These are phyloP conservation scores for Endoconidiophora polonica DNA, from an alignment of 2,329 filamentous ascomycete species.

Conservation along the genomic window DNA sequence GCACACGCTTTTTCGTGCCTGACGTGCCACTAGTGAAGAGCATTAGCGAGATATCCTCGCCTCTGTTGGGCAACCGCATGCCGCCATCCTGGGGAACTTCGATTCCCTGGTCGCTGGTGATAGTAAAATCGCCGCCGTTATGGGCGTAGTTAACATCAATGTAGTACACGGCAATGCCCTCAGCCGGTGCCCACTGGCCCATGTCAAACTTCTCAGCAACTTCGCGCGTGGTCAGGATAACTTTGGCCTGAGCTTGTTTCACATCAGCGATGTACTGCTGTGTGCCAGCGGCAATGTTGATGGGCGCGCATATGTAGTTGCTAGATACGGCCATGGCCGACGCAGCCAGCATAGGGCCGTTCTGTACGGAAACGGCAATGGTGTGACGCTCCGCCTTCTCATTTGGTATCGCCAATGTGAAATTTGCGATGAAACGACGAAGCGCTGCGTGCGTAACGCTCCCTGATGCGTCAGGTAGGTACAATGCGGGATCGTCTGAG, in stretches of 20 bases:
- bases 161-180: slow-evolving; percentile 24
- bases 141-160: slow-evolving; percentile 23
- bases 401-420: slow-evolving; percentile 18
- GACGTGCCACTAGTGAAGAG: slow-evolving; percentile 42
- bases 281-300: slow-evolving; percentile 30
- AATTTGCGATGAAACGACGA: slow-evolving; percentile 19
- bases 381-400: slow-evolving; percentile 22
- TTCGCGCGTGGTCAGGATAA: slow-evolving; percentile 27
- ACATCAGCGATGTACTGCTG: slow-evolving; percentile 36
- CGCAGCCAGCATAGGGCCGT: slow-evolving; percentile 35
- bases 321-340: slow-evolving; percentile 31
- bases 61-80: slow-evolving; percentile 21
- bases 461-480: slow-evolving; percentile 15
- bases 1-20: slow-evolving; percentile 42
- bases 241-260: slow-evolving; percentile 27
- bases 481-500: slow-evolving; percentile 18
- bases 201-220: slow-evolving; percentile 26
- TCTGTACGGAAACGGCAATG: slow-evolving; percentile 34
- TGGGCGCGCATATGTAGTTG: slow-evolving; percentile 34
- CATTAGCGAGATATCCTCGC: slow-evolving; percentile 32
- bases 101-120: slow-evolving; percentile 14
- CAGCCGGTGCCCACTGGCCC: slow-evolving; percentile 17
- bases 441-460: slow-evolving; percentile 21
- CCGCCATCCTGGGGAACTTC: slow-evolving; percentile 10
- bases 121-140: slow-evolving; percentile 18